Conservation (phyloP, 1,284 basidiomycete genomes). For the Ustilago vetiveriae region DNA sequence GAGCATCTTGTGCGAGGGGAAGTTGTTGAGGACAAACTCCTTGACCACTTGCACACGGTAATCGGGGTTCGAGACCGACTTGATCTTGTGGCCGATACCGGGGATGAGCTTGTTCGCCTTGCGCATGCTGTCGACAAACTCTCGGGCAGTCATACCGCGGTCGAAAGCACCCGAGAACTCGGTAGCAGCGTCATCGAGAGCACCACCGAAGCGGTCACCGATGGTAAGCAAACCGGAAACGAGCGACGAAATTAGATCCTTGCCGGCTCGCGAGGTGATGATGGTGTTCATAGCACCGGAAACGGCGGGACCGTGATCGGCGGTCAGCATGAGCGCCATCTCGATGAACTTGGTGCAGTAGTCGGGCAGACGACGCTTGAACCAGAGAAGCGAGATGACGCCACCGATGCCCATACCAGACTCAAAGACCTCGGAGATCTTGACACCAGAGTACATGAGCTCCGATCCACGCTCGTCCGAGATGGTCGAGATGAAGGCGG, state of each 20-base stretch:
- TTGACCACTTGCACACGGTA: constrained; percentile 94
- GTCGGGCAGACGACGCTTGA: constrained; percentile 80
- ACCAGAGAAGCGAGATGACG: constrained; percentile 96
- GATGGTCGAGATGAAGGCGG: constrained; percentile 99
- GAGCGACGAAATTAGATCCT: constrained; percentile 96
- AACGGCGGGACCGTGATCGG: constrained; percentile 81
- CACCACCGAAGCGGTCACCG: constrained; percentile 97
- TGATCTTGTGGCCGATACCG: constrained; percentile 99
- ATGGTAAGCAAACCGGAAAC: constrained; percentile 96
- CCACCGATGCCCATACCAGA: constrained; percentile 81
- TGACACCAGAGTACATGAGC: constrained; percentile 97
- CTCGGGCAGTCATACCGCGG: constrained; percentile 90
- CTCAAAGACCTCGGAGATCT: constrained; percentile 89
- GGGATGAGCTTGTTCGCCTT: constrained; percentile 97
- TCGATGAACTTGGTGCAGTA: constrained; percentile 77
- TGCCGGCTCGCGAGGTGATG: constrained; percentile 96
- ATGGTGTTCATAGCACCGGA: constrained; percentile 98
- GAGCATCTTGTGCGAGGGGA: constrained; percentile 79
- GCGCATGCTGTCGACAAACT: constrained; percentile 95
- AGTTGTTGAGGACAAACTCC: constrained; percentile 94
- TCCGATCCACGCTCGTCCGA: constrained; percentile 99
- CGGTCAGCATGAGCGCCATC: constrained; percentile 99
- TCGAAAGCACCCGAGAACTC: constrained; percentile 87
- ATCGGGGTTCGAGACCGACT: constrained; percentile 73
- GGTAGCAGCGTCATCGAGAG: constrained; percentile 94